Conservation (phyloP, 2,329 filamentous ascomycete species). For the Bertia moriformis region DNA sequence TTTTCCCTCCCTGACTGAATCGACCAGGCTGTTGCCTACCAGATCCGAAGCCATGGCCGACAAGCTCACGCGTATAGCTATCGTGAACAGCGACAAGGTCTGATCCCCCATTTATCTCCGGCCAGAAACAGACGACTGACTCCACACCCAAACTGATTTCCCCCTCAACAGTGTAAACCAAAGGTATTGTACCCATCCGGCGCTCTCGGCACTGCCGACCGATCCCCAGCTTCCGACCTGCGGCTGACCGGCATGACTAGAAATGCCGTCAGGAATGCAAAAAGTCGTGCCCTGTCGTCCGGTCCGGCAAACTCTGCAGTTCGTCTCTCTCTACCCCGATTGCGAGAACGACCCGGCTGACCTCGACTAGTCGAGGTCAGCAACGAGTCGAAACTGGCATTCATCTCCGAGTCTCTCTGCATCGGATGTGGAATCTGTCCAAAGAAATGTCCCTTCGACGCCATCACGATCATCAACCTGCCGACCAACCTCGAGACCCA, state of each 20-base stretch:
- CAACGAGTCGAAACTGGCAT: slow-evolving; percentile 80
- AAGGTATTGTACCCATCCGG: slow-evolving; percentile 47
- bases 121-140: too few species aligned
- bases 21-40: too few species aligned
- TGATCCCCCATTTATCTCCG: too few species aligned
- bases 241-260: too few species aligned
- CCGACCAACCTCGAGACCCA: slow-evolving; percentile 97
- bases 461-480: slow-evolving; percentile 99
- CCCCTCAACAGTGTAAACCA: slow-evolving; percentile 59
- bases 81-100: slow-evolving; percentile 97
- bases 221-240: slow-evolving; percentile 8
- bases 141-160: slow-evolving; percentile 21
- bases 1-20: too few species aligned
- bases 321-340: too few species aligned
- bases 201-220: slow-evolving; percentile 10
- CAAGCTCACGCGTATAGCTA: slow-evolving; percentile 63
- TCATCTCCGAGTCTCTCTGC: slow-evolving; percentile 90
- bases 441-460: slow-evolving; percentile 98
- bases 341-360: too few species aligned
- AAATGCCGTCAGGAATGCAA: slow-evolving; percentile 99
- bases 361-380: slow-evolving; percentile 76
- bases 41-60: slow-evolving; percentile 1
- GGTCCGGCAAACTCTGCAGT: slow-evolving; percentile 93
- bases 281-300: slow-evolving; percentile 93
- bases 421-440: slow-evolving; percentile 99